Conservation (phyloP, 176 grass and related monocot species). For the Saccharum spontaneum region DNA sequence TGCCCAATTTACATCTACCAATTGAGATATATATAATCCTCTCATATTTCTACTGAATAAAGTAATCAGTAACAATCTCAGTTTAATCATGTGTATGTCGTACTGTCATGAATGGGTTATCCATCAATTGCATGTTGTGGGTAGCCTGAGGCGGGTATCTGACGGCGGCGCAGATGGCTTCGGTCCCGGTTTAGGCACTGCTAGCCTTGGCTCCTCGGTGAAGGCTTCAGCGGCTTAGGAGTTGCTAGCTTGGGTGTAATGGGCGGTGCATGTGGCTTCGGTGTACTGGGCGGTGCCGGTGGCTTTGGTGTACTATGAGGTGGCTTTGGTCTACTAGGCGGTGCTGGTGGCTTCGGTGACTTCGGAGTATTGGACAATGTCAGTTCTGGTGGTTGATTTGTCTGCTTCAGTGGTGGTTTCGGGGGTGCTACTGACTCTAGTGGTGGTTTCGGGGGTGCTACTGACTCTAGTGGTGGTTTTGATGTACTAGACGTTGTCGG, state of each 20-base stretch:
- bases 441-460: too few species aligned
- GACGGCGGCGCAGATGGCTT: not conserved
- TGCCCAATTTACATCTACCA: not conserved
- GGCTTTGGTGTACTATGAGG: not conserved
- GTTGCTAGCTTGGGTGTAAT: not conserved
- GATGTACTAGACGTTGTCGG: not conserved
- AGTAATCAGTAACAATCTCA: not conserved
- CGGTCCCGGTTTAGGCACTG: not conserved
- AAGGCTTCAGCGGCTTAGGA: not conserved
- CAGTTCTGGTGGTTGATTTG: too few species aligned
- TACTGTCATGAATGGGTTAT: not conserved
- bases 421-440: not conserved
- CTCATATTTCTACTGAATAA: not conserved
- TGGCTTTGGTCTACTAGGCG: too few species aligned
- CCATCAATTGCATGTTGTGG: not conserved
- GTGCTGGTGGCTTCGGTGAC: not conserved
- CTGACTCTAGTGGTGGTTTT: not conserved
- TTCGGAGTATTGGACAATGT: not conserved
- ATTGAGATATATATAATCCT: not conserved
- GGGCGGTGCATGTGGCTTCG: too few species aligned
- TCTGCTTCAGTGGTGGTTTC: not conserved
- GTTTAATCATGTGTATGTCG: not conserved
- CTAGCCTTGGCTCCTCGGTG: not conserved
- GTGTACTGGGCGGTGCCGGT: too few species aligned
- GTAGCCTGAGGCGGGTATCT: not conserved